A percentile compares a stretch with the other conserved stretches of the same genome.
Evolutionary conservation across 169 alveolate species (phyloP).

Genomic region (Eimeria maxima): DNA sequence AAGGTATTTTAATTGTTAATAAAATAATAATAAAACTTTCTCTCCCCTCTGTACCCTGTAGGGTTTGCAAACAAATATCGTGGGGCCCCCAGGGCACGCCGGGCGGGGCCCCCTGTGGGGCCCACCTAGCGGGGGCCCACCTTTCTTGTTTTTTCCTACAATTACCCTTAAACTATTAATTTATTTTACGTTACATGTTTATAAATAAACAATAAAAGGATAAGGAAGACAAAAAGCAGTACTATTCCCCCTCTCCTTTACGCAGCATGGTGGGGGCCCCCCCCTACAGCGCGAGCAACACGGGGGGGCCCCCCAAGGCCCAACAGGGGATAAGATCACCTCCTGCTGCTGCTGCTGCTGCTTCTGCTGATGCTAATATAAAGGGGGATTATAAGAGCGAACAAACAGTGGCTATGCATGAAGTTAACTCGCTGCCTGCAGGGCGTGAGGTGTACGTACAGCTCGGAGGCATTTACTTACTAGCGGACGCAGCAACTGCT

Average conservation of each 20-base stretch:
- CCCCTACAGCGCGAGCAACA: background rate
- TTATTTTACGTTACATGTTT: background rate
- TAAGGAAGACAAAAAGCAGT: background rate
- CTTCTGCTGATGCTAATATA: background rate
- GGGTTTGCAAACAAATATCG: too few relatives aligned
- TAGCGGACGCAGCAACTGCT: slow-evolving; percentile 44
- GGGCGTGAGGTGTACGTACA: slow-evolving; percentile 83
- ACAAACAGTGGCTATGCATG: slow-evolving; percentile 68
- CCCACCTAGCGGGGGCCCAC: background rate
- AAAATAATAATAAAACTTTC: too few relatives aligned
- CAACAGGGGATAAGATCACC: background rate
- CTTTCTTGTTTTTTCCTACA: background rate
- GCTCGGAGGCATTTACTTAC: slow-evolving; percentile 61
- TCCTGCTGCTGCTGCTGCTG: background rate
- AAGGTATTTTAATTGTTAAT: too few relatives aligned
- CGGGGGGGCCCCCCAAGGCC: background rate
- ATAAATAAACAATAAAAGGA: background rate
- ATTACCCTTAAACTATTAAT: too few relatives aligned
- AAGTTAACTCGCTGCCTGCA: slow-evolving; percentile 57
- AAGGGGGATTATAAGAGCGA: slow-evolving; percentile 20
- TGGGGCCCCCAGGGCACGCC: too few relatives aligned
- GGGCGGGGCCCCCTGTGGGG: slow-evolving; percentile 1
- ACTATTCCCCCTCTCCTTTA: background rate
- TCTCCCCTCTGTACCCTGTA: too few relatives aligned
- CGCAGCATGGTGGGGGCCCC: background rate